Evolutionary conservation across 2,329 filamentous ascomycete genomes (phyloP).

Genomic region (Phialophora chinensis): DNA sequence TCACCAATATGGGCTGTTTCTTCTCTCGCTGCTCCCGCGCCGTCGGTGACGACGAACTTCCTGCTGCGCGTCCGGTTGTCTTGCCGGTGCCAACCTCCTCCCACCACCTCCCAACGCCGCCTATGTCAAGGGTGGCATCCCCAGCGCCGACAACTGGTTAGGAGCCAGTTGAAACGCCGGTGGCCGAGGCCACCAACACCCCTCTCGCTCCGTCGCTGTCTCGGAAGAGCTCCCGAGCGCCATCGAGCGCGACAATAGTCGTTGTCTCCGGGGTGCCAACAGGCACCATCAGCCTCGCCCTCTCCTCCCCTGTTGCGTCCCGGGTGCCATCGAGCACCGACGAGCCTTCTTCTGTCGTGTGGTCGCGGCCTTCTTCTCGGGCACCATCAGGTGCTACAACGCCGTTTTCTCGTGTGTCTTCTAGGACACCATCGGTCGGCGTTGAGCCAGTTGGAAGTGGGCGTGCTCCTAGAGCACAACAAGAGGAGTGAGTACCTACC

Average conservation of each 20-base stretch:
- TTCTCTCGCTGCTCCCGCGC: not conserved
- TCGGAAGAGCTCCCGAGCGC: not conserved
- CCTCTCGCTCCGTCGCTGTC: not conserved
- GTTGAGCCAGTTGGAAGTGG: not conserved
- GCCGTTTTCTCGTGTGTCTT: not conserved
- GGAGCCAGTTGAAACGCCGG: not conserved
- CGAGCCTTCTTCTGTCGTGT: not conserved
- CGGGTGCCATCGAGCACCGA: not conserved
- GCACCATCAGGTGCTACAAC: not conserved
- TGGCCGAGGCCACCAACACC: not conserved
- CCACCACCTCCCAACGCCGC: not conserved
- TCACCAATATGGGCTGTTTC: not conserved
- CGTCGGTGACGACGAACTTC: not conserved
- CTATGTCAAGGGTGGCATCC: constrained; percentile 6
- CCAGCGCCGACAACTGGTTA: constrained; percentile 1
- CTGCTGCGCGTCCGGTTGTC: not conserved
- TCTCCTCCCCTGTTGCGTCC: not conserved
- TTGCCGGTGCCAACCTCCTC: not conserved
- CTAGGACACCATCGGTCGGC: not conserved
- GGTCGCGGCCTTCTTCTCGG: not conserved
- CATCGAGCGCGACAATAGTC: not conserved
- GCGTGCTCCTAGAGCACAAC: constrained; percentile 6
- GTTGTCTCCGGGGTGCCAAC: not conserved
- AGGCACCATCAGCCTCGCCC: not conserved
- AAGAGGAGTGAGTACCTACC: not conserved